phyloP scores from a whole-genome alignment of 2,329 filamentous ascomycete genomes.

The Tolypocladium sp. region DNA sequence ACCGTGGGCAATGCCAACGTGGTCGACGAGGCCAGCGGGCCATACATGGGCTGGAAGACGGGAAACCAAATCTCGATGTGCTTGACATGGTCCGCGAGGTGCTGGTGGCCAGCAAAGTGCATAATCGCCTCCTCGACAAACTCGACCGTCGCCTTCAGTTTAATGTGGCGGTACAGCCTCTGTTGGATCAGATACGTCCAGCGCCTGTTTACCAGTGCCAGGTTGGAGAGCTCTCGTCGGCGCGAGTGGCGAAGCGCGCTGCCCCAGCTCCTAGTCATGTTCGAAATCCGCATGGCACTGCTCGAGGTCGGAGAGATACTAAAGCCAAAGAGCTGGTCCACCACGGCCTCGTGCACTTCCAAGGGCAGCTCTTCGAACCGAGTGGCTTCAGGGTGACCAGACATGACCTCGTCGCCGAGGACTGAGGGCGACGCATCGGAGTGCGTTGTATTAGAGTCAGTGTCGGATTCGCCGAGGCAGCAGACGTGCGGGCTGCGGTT shows the following conservation, averaged over 20 bases:
- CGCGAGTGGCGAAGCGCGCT: constrained; percentile 58
- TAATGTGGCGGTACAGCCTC: constrained; percentile 66
- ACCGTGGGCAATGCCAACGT: constrained; percentile 40
- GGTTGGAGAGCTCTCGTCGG: constrained; percentile 55
- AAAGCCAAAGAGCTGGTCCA: constrained; percentile 64
- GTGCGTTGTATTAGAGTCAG: constrained; percentile 7
- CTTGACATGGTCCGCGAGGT: constrained; percentile 55
- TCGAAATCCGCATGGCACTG: constrained; percentile 43
- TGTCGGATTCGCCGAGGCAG: constrained; percentile 14
- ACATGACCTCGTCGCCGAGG: constrained; percentile 8
- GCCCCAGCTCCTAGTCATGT: constrained; percentile 50
- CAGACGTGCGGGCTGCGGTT: constrained; percentile 25
- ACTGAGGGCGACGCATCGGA: constrained; percentile 6
- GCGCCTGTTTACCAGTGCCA: constrained; percentile 52
- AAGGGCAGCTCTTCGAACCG: constrained; percentile 48
- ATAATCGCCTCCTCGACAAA: constrained; percentile 48
- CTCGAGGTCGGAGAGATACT: constrained; percentile 52
- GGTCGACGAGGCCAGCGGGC: constrained; percentile 31
- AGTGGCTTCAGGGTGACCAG: constrained; percentile 11
- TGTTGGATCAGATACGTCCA: constrained; percentile 64
- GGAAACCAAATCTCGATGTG: constrained; percentile 74
- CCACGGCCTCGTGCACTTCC: constrained; percentile 63
- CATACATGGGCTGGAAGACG: constrained; percentile 54
- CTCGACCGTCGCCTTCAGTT: constrained; percentile 61
- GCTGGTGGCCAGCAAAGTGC: constrained; percentile 50